phyloP scores from a whole-genome alignment of 805 yeast genomes.

The Candida namnaoensis region DNA sequence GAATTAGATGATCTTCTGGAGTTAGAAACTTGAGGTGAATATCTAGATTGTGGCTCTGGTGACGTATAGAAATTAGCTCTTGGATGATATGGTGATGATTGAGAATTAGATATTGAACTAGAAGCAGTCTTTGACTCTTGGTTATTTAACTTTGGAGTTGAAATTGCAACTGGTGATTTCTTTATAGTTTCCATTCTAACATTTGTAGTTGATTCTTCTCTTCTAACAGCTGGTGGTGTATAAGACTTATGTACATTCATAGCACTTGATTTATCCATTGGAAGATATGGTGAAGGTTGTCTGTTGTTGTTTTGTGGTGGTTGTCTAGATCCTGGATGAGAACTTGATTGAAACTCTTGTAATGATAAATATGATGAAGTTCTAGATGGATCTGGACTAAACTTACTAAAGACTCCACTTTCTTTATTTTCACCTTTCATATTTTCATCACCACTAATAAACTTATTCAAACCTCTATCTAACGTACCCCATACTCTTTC shows the following conservation, averaged over 20 bases:
- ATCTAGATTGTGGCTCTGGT: no score
- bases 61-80: neutral
- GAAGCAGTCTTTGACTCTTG: no score
- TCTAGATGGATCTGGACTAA: slow-evolving; percentile 62
- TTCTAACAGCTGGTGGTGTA: neutral
- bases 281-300: neutral
- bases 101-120: no score
- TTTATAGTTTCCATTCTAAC: neutral
- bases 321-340: no score
- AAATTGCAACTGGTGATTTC: neutral
- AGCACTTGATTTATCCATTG: neutral
- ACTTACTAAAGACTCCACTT: slow-evolving; percentile 60
- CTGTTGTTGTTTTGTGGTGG: no score
- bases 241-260: slow-evolving; percentile 20
- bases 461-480: slow-evolving; percentile 69
- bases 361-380: slow-evolving; percentile 23
- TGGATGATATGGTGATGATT: neutral
- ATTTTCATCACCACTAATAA: slow-evolving; percentile 80
- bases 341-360: no score
- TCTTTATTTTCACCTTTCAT: slow-evolving; percentile 24
- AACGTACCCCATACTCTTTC: slow-evolving; percentile 86
- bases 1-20: neutral
- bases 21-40: no score
- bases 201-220: neutral
- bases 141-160: neutral